These are phyloP conservation scores for Cercospora zeina DNA, from an alignment of 2,329 filamentous ascomycete species.

Conservation along the genomic window DNA sequence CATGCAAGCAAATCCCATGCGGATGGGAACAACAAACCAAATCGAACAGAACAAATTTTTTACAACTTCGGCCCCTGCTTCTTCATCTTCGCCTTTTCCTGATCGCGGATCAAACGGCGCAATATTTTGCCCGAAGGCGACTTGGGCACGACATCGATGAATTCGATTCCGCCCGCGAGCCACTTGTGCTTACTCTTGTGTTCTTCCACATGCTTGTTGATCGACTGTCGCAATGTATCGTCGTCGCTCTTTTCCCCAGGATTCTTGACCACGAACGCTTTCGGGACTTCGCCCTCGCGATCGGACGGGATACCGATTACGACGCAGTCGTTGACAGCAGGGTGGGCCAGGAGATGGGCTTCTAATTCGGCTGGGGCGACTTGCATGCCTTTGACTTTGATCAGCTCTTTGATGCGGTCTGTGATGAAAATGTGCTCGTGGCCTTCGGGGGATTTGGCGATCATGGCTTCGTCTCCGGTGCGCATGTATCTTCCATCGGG, in stretches of 20 bases:
- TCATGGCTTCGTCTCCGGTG: constrained; percentile 80
- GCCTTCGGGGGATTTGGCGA: constrained; percentile 63
- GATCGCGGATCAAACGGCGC: constrained; percentile 66
- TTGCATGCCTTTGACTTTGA: constrained; percentile 66
- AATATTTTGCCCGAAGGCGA: constrained; percentile 65
- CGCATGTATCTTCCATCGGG: constrained; percentile 64
- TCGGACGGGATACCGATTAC: constrained; percentile 73
- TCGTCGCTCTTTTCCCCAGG: constrained; percentile 52
- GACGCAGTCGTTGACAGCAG: constrained; percentile 72
- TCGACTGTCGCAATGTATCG: constrained; percentile 51
- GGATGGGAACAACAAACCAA: no score
- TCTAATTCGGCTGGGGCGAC: constrained; percentile 83
- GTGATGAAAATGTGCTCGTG: constrained; percentile 82
- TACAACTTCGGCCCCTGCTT: constrained; percentile 67
- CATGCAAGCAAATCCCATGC: background rate
- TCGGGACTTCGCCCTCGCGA: constrained; percentile 61
- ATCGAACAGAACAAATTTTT: background rate
- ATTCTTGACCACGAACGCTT: constrained; percentile 64
- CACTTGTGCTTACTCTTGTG: constrained; percentile 64
- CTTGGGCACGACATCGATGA: constrained; percentile 60
- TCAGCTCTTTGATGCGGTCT: constrained; percentile 71
- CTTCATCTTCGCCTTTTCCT: constrained; percentile 68
- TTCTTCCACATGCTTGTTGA: constrained; percentile 60
- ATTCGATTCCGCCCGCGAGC: constrained; percentile 61
- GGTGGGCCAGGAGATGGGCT: constrained; percentile 73